These are phyloP conservation scores for Quercus cerris DNA, from an alignment of 306 rosid genomes.

Conservation along the genomic window DNA sequence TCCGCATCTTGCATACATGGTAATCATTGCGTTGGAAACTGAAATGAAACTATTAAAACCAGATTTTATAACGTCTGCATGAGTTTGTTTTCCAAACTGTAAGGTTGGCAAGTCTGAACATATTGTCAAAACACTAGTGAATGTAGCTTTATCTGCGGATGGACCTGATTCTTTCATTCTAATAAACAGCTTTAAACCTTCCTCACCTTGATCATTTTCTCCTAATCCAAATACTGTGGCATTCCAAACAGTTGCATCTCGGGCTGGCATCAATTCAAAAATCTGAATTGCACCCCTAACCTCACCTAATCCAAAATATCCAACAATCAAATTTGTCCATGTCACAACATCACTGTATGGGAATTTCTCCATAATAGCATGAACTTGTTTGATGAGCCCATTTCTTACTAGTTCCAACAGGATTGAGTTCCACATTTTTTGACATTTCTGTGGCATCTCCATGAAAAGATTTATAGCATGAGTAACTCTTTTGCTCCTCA, in stretches of 20 bases:
- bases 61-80: conserved; percentile 26
- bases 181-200: conserved; percentile 44
- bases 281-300: conserved; percentile 30
- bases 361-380: conserved; percentile 38
- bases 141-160: conserved; percentile 39
- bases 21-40: conserved; percentile 47
- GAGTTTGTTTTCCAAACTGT: conserved; percentile 45
- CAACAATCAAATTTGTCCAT: conserved; percentile 50
- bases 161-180: conserved; percentile 44
- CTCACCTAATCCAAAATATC: conserved; percentile 40
- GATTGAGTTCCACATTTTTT: conserved; percentile 40
- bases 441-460: conserved; percentile 50
- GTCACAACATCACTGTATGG: conserved; percentile 43
- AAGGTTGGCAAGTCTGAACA: conserved; percentile 44
- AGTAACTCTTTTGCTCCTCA: conserved; percentile 21
- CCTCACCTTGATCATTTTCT: conserved; percentile 41
- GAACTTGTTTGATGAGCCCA: conserved; percentile 39
- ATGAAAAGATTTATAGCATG: conserved; percentile 43
- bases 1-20: conserved; percentile 66
- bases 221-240: conserved; percentile 54
- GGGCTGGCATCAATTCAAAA: conserved; percentile 29
- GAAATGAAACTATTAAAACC: conserved; percentile 38
- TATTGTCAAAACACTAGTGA: conserved; percentile 46
- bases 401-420: conserved; percentile 33
- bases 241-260: conserved; percentile 47